Percentiles rank a stretch among this genome's conserved stretches.
These are phyloP conservation scores for Penicillium aurantiogriseum DNA, from an alignment of 2,329 filamentous ascomycete species.

Conservation along the genomic window DNA sequence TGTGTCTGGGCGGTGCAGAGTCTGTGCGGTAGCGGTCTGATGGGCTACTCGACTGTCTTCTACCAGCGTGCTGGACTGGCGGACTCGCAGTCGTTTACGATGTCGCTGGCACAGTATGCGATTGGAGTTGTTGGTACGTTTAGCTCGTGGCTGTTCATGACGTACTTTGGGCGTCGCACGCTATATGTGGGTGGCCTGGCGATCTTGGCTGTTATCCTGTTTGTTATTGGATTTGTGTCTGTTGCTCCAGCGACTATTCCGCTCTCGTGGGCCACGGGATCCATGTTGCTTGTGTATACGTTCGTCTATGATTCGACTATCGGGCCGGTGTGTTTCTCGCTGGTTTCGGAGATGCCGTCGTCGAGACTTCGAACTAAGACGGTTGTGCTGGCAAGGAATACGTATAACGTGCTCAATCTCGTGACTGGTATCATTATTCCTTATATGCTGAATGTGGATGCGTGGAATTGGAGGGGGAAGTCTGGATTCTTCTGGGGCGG, in stretches of 20 bases:
- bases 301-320: constrained; percentile 56
- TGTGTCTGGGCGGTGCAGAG: constrained; percentile 37
- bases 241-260: constrained; percentile 21
- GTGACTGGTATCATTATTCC: constrained; percentile 68
- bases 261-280: constrained; percentile 42
- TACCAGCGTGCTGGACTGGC: constrained; percentile 40
- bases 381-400: constrained; percentile 51
- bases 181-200: constrained; percentile 36
- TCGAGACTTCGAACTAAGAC: constrained; percentile 56
- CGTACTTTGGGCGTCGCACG: constrained; percentile 39
- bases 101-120: constrained; percentile 57
- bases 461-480: constrained; percentile 79
- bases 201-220: constrained; percentile 13
- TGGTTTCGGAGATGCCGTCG: constrained; percentile 55
- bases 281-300: constrained; percentile 53
- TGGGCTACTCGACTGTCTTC: constrained; percentile 38
- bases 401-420: constrained; percentile 47
- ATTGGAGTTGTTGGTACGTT: constrained; percentile 56
- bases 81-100: constrained; percentile 33
- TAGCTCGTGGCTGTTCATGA: constrained; percentile 49
- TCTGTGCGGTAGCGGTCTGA: constrained; percentile 32
- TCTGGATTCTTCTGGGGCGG: constrained; percentile 80
- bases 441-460: constrained; percentile 81
- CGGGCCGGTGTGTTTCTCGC: constrained; percentile 54
- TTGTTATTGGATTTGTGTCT: constrained; percentile 24